Evolutionary conservation across 345 rosid genomes (phyloP), one percentile per base, ranked within the genome.

Genomic region (Geranium rotundifolium): DNA sequence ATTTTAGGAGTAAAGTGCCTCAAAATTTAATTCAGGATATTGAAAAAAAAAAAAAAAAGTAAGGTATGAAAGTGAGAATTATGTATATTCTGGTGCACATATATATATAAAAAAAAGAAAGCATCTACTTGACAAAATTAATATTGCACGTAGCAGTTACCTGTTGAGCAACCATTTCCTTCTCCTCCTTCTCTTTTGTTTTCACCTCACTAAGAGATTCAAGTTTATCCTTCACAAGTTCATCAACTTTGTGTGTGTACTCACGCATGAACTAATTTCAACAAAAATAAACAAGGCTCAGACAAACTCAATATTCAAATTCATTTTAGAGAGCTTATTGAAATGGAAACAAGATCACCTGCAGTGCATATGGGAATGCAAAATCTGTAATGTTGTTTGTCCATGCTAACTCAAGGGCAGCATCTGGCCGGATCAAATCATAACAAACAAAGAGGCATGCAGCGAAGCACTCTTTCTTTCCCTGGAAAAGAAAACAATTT

Each of bases 401-500:
- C 98, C 96, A 89, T 18, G 97, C 91, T 39, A 80, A 88, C 72
- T 92, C 97, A 62, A 92, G 87, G 60, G 84, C 95, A 65, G 87
- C 77, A 54, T 92, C 96, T 59, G 91, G 72, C 61, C 95, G 82
- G 63, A 92, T 71, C 66, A 90, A 80, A 65, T 90, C 98, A 29
- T 92, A 86, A 73, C 97, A 92, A 29, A 92, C 98, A 76, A 90
- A 92, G 58, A 92, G 89, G 78, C 96, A 92, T 15, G 97, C 73
- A 7, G 95, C 95, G 61, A 92, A 92, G 71, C 97, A 87, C 77
- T 90, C 98, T 75, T 90, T 90, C 80, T 87, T 92, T 29, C 88
- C 88, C 92, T 86, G 87, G 65, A 64, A 19, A 59, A 46, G 52
- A 46, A 46, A 9, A 46, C 16, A 14, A 16, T 46, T 46, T 34